Base-by-base conservation (phyloP, 805 yeast genomes). In the Tetrapisispora arboricola region DNA sequence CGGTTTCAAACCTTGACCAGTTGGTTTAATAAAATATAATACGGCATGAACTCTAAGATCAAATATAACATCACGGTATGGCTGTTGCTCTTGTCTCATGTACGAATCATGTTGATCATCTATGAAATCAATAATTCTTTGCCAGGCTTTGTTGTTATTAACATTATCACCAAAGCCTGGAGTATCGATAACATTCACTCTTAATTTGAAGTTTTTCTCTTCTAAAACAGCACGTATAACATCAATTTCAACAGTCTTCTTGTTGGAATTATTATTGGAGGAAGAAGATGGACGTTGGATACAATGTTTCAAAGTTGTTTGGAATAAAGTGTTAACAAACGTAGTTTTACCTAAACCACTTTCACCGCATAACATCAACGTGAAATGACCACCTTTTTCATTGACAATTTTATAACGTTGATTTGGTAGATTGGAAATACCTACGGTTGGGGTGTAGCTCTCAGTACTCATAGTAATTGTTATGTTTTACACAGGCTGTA, bases 61-160 rank as follows among this genome's bases (percentile, higher is more conserved):
- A 51, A 79, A 81, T 56, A 71, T 75, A 31, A 64, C 64, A 2
- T 40, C 44, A 62, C 97, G 76, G 39, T 60, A 62, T 26, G 97
- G 97, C 65, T 88, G 97, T 57, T 86, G 92, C 58, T 87, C 96
- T 61, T 84, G 95, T 60, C 83, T 83, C 90, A 87, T 82, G 60
- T 66, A 86, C 19, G 82, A 72, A 55, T 81, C 87, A 57, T 85
- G 92, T 66, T 87, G 96, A 58, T 85, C 94, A 61, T 87, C 95
- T 47, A 88, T 77, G 61, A 85, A 88, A 61, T 85, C 94, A 45
- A 83, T 70, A 51, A 86, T 74, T 29, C 95, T 86, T 44, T 79
- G 80, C 94, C 95, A 86, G 34, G 92, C 72, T 58, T 82, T 80
- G 54, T 72, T 73, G 65, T 87, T 88, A 67, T 87, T 82, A 49